Percentiles rank a stretch among this genome's conserved stretches.
Conservation (phyloP, 2,329 filamentous ascomycete genomes). For the Cercospora brassicicola region DNA sequence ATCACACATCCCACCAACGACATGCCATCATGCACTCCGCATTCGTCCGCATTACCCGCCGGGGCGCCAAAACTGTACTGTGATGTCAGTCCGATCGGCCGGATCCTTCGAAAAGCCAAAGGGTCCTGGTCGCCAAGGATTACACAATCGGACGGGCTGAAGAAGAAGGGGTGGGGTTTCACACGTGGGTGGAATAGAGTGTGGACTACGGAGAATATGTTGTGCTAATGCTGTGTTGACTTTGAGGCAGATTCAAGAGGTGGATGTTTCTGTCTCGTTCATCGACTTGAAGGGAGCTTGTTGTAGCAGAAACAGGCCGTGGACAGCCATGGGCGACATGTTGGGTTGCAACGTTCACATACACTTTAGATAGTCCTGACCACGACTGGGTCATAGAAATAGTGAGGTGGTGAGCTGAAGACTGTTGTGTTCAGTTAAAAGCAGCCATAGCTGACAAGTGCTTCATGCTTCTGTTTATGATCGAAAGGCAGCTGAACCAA, state of each 20-base stretch:
- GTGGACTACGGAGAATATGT: not conserved
- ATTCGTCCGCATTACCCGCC: constrained; percentile 16
- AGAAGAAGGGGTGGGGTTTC: not conserved
- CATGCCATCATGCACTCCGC: constrained; percentile 12
- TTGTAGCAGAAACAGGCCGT: not conserved
- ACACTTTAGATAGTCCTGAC: not conserved
- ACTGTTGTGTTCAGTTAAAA: not conserved
- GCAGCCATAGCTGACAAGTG: not conserved
- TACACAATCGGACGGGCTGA: not conserved
- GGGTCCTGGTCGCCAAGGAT: constrained; percentile 4
- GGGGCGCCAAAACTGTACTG: not conserved
- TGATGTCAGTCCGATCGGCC: constrained; percentile 10
- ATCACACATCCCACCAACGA: not conserved
- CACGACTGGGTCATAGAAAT: not conserved
- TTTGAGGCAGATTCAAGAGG: not conserved
- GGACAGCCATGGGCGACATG: not conserved
- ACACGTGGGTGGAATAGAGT: not conserved
- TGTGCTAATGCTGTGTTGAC: not conserved
- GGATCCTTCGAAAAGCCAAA: not conserved
- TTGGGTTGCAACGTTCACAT: no score
- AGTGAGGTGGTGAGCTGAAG: not conserved
- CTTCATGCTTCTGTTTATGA: not conserved
- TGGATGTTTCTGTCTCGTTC: not conserved
- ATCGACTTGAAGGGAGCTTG: not conserved
- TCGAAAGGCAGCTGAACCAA: not conserved